Conservation (phyloP, 2,329 filamentous ascomycete species). For the Fusarium avenaceum region DNA sequence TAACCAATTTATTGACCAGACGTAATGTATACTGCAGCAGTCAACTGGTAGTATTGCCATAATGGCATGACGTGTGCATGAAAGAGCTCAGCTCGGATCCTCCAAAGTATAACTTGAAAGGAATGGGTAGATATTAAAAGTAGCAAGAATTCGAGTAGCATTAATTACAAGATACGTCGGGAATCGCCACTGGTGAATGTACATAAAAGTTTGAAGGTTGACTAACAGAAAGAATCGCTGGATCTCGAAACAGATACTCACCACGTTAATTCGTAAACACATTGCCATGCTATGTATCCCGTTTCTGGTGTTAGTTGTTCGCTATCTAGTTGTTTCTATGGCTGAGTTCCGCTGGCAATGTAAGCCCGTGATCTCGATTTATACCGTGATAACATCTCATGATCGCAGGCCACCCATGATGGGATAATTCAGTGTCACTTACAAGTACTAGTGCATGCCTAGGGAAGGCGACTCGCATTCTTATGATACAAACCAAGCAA, state of each 20-base stretch:
- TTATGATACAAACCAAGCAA: too few relatives aligned
- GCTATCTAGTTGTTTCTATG: too few relatives aligned
- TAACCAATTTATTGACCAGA: conserved; percentile 3
- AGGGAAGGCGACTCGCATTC: too few relatives aligned
- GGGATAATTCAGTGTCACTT: too few relatives aligned
- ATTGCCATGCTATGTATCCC: too few relatives aligned
- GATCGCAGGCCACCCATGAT: too few relatives aligned
- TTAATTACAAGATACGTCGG: background rate
- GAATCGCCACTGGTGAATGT: background rate
- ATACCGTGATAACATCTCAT: too few relatives aligned
- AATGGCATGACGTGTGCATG: background rate
- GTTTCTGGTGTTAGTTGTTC: too few relatives aligned
- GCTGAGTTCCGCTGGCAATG: background rate
- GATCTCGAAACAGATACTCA: background rate
- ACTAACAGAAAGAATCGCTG: background rate
- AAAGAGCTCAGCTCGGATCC: background rate
- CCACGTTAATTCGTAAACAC: background rate
- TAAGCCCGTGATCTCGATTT: background rate
- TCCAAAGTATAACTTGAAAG: background rate
- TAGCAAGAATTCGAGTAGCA: background rate
- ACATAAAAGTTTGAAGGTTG: background rate
- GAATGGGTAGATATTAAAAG: background rate
- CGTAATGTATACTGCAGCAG: background rate
- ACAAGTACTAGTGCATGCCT: too few relatives aligned
- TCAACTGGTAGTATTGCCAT: background rate